Evolutionary conservation across 2,329 filamentous ascomycete species (phyloP).

Genomic region (Tolypocladium cylindrosporum): DNA sequence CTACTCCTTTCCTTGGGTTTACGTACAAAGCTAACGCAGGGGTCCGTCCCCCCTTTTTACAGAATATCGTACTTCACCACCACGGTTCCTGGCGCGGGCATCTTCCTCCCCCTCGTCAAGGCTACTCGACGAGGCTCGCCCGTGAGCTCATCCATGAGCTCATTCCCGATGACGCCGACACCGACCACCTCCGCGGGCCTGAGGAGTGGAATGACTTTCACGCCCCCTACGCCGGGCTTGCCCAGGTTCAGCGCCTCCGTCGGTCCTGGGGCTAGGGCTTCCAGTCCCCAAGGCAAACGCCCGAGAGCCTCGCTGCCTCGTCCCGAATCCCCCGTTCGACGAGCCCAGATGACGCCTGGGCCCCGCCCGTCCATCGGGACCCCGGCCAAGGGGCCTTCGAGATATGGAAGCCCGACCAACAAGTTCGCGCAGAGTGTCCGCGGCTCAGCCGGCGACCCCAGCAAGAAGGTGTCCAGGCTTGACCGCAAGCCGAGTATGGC

Average conservation of each 20-base stretch:
- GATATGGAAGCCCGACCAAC: conserved; percentile 35
- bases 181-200: conserved; percentile 49
- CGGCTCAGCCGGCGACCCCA: conserved; percentile 50
- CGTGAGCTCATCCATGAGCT: conserved; percentile 37
- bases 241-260: conserved; percentile 85
- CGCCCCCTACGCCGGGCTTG: conserved; percentile 54
- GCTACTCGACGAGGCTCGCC: conserved; percentile 56
- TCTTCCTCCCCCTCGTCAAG: conserved; percentile 83
- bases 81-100: conserved; percentile 68
- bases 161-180: conserved; percentile 57
- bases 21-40: not conserved
- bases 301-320: conserved; percentile 71
- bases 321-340: conserved; percentile 76
- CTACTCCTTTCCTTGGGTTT: not conserved
- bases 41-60: conserved; percentile 3
- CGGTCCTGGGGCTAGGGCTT: conserved; percentile 56
- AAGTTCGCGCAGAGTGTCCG: conserved; percentile 56
- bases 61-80: conserved; percentile 76
- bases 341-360: conserved; percentile 51
- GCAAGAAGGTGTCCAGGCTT: conserved; percentile 39
- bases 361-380: conserved; percentile 44
- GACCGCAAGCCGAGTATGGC: conserved; percentile 42
- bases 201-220: conserved; percentile 44
- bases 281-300: conserved; percentile 64
- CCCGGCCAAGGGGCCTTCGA: conserved; percentile 24